Evolutionary conservation across 257 asterid species (phyloP), one percentile per base, ranked within the genome.

Genomic region (Euphrasia confusa): DNA sequence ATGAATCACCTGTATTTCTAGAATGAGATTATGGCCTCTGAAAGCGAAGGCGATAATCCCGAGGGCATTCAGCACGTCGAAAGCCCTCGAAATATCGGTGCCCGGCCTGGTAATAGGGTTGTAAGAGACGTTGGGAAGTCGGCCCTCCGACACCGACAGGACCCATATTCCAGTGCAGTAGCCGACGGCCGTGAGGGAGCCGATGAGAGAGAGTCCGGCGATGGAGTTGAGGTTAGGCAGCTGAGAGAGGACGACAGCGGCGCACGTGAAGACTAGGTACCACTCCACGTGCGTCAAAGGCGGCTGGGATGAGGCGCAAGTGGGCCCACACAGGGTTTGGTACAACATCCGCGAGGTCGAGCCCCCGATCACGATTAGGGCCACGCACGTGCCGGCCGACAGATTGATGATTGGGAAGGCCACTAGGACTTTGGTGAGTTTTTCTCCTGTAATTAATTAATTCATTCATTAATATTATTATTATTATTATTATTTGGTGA

Each of bases 1-100:
- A n/a, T n/a, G n/a, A n/a, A n/a, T n/a, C n/a, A n/a, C 98, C 94
- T 91, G 98, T 26, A 91, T 91, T 72, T 91, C 98, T 30, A 88
- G 90, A 21, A 81, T 79, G 81, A 88, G 96, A 75, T 91, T 91
- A 67, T 91, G 98, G 4, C 98, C 98, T 70, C 95, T 80, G 65
- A 91, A 91, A 55, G 92, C 95, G 68, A 91, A 88, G 42, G 96
- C 85, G 63, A 91, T 73, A 66, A 91, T 91, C 61, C 98, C 98
- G 49, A 91, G 85, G 0, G 98, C 95, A 63, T 91, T 91, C 30
- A 91, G 72, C 50, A 81, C 69, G 44, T 83, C 89, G 12, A 86
- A 88, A 35, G 82, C 61, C 82, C 66, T 77, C 0, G 54, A 65
- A 14, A 81, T 68, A 0, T 80, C 74, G 0, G 68, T 68, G 8